These are phyloP conservation scores for Candida saitoana DNA, from an alignment of 805 yeast genomes.

Conservation along the genomic window DNA sequence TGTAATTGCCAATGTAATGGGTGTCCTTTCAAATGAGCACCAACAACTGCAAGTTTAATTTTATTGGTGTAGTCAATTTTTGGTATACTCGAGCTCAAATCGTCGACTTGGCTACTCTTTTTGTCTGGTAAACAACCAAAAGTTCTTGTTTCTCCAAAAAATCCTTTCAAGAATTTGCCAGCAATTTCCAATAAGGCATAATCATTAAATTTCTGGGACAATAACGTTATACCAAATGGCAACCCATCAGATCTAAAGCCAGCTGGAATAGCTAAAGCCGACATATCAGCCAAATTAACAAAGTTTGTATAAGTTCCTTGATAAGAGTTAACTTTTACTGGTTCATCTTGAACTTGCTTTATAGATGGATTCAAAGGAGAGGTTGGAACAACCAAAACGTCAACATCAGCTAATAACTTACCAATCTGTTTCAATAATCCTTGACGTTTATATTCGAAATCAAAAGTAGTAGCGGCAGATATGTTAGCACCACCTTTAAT, in stretches of 20 bases:
- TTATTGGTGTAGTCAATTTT: constrained; percentile 36
- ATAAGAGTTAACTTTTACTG: constrained; percentile 74
- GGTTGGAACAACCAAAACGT: constrained; percentile 85
- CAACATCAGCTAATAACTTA: constrained; percentile 53
- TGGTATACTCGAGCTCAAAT: constrained; percentile 8
- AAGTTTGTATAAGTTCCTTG: constrained; percentile 99
- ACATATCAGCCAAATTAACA: constrained; percentile 88
- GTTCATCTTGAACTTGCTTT: constrained; percentile 68
- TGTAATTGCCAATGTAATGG: constrained; percentile 93
- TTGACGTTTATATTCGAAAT: constrained; percentile 82
- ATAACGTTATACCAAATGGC: constrained; percentile 85
- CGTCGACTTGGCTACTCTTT: constrained; percentile 40
- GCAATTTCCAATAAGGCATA: constrained; percentile 86
- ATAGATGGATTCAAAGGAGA: constrained; percentile 90
- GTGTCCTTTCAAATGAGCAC: constrained; percentile 88
- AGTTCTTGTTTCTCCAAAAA: constrained; percentile 36
- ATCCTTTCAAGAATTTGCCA: constrained; percentile 51
- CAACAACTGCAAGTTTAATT: constrained; percentile 85
- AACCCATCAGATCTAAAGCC: constrained; percentile 82
- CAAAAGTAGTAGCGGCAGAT: constrained; percentile 80
- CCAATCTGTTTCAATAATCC: constrained; percentile 66
- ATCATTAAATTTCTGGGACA: constrained; percentile 81
- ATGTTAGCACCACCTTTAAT: constrained; percentile 74
- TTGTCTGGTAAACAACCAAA: constrained; percentile 50
- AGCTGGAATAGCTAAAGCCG: constrained; percentile 87